Percentiles rank a stretch among this genome's conserved stretches.
phyloP scores from a whole-genome alignment of 306 rosid genomes.

The Calophaca sinica region DNA sequence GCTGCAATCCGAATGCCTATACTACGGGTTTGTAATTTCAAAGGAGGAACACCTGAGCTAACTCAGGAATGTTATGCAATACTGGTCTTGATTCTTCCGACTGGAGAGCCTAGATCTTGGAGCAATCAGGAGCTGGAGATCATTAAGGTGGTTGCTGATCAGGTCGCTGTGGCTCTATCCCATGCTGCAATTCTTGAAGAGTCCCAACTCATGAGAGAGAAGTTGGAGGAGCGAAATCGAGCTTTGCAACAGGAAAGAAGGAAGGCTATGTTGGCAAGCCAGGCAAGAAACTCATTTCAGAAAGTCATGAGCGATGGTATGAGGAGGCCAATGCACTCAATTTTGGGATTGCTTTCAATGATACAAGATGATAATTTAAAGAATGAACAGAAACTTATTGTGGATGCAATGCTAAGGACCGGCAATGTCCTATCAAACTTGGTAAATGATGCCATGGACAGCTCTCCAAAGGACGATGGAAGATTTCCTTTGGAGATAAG shows the following conservation, averaged over 20 bases:
- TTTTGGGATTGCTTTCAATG: constrained; percentile 91
- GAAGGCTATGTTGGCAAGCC: constrained; percentile 99
- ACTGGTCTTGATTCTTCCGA: constrained; percentile 89
- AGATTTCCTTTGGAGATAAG: constrained; percentile 79
- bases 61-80: constrained; percentile 84
- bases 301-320: constrained; percentile 98
- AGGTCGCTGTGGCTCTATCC: constrained; percentile 98
- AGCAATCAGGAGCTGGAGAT: constrained; percentile 89
- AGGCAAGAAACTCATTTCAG: constrained; percentile 89
- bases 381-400: constrained; percentile 76
- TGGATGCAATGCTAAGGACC: constrained; percentile 88
- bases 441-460: constrained; percentile 95
- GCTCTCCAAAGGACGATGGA: constrained; percentile 76
- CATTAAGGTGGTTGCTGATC: constrained; percentile 97
- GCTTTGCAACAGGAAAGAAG: constrained; percentile 85
- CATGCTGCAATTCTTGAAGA: constrained; percentile 99
- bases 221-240: constrained; percentile 94
- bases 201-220: constrained; percentile 97
- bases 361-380: constrained; percentile 74
- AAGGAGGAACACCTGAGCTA: constrained; percentile 96
- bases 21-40: constrained; percentile 90
- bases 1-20: constrained; percentile 99
- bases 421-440: constrained; percentile 87
- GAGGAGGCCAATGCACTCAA: constrained; percentile 99
- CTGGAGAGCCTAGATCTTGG: constrained; percentile 85